Conservation (phyloP, 106 monocot species). For the Narthecium ossifragum region DNA sequence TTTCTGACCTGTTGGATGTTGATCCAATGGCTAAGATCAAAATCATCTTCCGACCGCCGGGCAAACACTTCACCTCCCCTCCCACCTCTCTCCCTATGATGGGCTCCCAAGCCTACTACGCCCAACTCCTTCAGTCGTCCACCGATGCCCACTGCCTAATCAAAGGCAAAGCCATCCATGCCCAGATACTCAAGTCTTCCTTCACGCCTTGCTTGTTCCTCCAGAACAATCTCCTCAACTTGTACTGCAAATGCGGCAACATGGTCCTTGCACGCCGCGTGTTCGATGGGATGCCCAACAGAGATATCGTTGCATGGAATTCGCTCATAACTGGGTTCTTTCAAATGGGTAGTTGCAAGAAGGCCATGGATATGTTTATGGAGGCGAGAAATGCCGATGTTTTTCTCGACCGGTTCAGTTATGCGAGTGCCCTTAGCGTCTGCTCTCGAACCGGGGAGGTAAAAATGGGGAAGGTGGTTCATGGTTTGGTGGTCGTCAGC, state of each 20-base stretch:
- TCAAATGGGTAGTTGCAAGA: slow-evolving; percentile 2
- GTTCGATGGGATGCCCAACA: slow-evolving; percentile 48
- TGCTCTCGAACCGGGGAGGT: slow-evolving; percentile 26
- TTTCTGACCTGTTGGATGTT: too few relatives aligned
- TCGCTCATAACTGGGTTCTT: slow-evolving; percentile 18
- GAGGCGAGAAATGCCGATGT: slow-evolving; percentile 1
- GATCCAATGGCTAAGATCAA: too few relatives aligned
- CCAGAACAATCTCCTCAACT: slow-evolving; percentile 37
- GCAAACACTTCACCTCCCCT: too few relatives aligned
- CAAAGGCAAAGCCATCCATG: slow-evolving; percentile 38
- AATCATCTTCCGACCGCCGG: too few relatives aligned
- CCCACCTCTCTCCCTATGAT: too few relatives aligned
- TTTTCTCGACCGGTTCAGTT: slow-evolving; percentile 29
- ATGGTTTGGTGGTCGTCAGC: slow-evolving; percentile 20
- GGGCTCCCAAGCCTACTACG: too few relatives aligned
- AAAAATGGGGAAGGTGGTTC: slow-evolving; percentile 24
- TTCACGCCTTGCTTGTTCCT: slow-evolving; percentile 41
- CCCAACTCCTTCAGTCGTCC: too few relatives aligned
- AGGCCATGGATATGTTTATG: slow-evolving; percentile 14
- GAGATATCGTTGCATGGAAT: slow-evolving; percentile 40
- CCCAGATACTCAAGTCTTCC: slow-evolving; percentile 34
- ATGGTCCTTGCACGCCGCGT: slow-evolving; percentile 19
- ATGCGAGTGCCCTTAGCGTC: slow-evolving; percentile 14
- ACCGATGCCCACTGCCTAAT: too few relatives aligned
- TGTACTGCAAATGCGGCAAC: slow-evolving; percentile 39